These are phyloP conservation scores for Boletus sp. DNA, from an alignment of 768 basidiomycete species.

Conservation along the genomic window DNA sequence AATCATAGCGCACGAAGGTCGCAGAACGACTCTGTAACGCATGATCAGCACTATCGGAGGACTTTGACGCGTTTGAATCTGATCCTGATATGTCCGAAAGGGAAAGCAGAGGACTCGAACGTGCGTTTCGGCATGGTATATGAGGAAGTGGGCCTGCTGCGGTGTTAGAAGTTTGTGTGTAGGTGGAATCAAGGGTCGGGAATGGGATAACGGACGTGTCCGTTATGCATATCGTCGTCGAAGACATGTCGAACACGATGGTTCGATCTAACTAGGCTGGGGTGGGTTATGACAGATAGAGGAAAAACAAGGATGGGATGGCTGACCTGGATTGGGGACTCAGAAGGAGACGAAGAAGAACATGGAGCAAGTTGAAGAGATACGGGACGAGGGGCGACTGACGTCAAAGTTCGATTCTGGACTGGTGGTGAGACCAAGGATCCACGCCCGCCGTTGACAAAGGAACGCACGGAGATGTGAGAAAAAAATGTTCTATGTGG, in stretches of 20 bases:
- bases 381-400: not conserved
- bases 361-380: constrained; percentile 16
- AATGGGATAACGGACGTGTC: constrained; percentile 28
- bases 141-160: constrained; percentile 62
- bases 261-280: constrained; percentile 3
- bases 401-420: constrained; percentile 15
- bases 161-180: constrained; percentile 45
- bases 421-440: constrained; percentile 13
- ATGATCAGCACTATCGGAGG: constrained; percentile 6
- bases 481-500: constrained; percentile 1
- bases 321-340: constrained; percentile 9
- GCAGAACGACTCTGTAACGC: constrained; percentile 2
- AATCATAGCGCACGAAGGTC: constrained; percentile 21
- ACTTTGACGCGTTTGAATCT: constrained; percentile 1
- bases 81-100: constrained; percentile 17
- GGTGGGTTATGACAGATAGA: not conserved
- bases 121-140: constrained; percentile 51
- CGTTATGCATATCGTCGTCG: constrained; percentile 24
- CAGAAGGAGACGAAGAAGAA: constrained; percentile 15
- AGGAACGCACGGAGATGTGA: constrained; percentile 8
- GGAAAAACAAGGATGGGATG: not conserved
- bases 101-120: constrained; percentile 5
- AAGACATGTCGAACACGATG: constrained; percentile 14
- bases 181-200: constrained; percentile 23
- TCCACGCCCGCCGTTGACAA: constrained; percentile 1